These are phyloP conservation scores for Rhododendron molle DNA, from an alignment of 148 eudicot genomes.

Conservation along the genomic window DNA sequence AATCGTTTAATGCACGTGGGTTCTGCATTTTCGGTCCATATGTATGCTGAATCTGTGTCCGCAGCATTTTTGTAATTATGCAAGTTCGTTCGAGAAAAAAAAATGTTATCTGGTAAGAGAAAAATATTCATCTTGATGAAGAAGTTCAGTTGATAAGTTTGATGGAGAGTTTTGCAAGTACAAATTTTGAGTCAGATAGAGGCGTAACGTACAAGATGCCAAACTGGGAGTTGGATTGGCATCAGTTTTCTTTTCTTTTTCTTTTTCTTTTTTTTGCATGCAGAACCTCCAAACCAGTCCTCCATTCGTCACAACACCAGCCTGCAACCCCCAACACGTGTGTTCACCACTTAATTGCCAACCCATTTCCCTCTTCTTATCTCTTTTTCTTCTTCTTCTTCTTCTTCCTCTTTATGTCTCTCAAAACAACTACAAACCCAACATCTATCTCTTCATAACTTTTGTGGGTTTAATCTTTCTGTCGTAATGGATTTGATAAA, in stretches of 20 bases:
- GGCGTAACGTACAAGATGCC: neutral
- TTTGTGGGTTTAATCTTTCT: neutral
- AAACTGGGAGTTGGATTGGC: neutral
- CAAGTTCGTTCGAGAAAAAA: too few species aligned
- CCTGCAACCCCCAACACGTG: neutral
- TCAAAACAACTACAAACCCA: neutral
- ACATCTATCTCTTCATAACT: neutral
- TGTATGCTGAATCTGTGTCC: too few species aligned
- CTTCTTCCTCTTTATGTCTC: neutral
- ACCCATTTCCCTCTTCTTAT: neutral
- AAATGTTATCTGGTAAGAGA: too few species aligned
- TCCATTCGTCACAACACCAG: neutral
- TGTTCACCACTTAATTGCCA: neutral
- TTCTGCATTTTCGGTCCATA: too few species aligned
- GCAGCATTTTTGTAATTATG: too few species aligned
- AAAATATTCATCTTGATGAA: neutral
- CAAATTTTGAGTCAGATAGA: neutral
- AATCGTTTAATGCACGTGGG: too few species aligned
- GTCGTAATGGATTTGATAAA: conserved; percentile 57
- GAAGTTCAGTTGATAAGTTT: neutral
- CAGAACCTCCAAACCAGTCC: neutral
- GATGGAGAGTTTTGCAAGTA: neutral
- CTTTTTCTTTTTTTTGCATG: neutral
- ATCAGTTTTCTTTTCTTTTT: neutral
- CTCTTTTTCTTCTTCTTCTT: neutral